Evolutionary conservation across 2,329 filamentous ascomycete species (phyloP).

Genomic region (Penicillium nordicum): DNA sequence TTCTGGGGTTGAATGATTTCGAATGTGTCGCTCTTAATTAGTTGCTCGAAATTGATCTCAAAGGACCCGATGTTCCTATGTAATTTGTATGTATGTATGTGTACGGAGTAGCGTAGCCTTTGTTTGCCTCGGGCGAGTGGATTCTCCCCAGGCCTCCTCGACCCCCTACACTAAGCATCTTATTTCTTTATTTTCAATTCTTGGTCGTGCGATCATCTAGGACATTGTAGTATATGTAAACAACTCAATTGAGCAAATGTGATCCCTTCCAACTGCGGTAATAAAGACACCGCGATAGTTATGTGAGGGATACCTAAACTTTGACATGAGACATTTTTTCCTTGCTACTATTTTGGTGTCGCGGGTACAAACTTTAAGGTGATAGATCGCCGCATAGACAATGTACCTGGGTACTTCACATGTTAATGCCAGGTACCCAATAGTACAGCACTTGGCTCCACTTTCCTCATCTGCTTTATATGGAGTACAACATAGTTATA

Average conservation of each 20-base stretch:
- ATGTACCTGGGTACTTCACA: constrained; percentile 18
- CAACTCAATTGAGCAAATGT: not conserved
- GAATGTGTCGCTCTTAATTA: not conserved
- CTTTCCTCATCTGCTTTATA: constrained; percentile 3
- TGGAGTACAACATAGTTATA: not conserved
- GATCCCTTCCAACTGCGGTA: not conserved
- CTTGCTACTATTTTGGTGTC: constrained; percentile 13
- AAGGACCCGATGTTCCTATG: not conserved
- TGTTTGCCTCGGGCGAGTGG: not conserved
- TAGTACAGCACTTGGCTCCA: constrained; percentile 9
- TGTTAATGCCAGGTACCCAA: constrained; percentile 11
- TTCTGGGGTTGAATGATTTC: not conserved
- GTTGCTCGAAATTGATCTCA: not conserved
- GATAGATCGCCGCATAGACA: constrained; percentile 17
- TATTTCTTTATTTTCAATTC: not conserved
- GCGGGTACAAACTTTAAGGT: constrained; percentile 19
- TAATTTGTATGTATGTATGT: no score
- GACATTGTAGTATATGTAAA: not conserved
- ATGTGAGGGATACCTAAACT: not conserved
- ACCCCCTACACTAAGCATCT: not conserved
- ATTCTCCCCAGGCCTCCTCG: not conserved
- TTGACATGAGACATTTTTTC: constrained; percentile 22
- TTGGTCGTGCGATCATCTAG: not conserved
- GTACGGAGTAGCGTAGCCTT: not conserved
- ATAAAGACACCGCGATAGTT: not conserved